Evolutionary conservation across 306 rosid species (phyloP).

Genomic region (Canavalia gladiata): DNA sequence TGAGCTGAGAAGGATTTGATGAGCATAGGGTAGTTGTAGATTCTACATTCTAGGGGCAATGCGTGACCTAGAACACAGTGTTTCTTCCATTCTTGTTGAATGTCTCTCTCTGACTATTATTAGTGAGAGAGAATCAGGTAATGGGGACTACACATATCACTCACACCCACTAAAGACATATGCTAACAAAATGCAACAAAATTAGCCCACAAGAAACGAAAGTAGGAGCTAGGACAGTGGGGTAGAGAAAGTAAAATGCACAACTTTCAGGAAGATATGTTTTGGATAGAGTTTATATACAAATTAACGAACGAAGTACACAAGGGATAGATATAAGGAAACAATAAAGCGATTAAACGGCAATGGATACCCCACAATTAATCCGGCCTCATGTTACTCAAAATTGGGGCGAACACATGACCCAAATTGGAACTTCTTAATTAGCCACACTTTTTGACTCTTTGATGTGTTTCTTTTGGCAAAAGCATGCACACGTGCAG

Average conservation of each 20-base stretch:
- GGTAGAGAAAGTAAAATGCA: not conserved
- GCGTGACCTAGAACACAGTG: not conserved
- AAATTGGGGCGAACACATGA: slow-evolving; percentile 6
- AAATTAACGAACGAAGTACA: not conserved
- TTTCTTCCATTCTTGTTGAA: not conserved
- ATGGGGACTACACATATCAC: slow-evolving; percentile 8
- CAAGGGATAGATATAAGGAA: slow-evolving; percentile 1
- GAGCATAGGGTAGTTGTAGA: not conserved
- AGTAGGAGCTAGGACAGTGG: not conserved
- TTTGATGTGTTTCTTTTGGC: not conserved
- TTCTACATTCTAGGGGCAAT: not conserved
- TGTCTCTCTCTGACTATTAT: not conserved
- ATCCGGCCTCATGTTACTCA: not conserved
- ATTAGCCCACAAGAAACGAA: not conserved
- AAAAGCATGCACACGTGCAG: slow-evolving; percentile 28
- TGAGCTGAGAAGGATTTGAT: slow-evolving; percentile 2
- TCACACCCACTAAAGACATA: slow-evolving; percentile 9
- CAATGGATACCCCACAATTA: not conserved
- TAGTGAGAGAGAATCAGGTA: not conserved
- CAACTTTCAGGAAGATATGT: not conserved
- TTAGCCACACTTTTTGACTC: slow-evolving; percentile 20
- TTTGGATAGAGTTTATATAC: not conserved
- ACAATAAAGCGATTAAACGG: not conserved
- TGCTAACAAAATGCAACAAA: slow-evolving; percentile 1
- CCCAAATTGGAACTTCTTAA: not conserved